These are phyloP conservation scores for Cladophialophora psammophila DNA, from an alignment of 2,329 filamentous ascomycete genomes.

Conservation along the genomic window DNA sequence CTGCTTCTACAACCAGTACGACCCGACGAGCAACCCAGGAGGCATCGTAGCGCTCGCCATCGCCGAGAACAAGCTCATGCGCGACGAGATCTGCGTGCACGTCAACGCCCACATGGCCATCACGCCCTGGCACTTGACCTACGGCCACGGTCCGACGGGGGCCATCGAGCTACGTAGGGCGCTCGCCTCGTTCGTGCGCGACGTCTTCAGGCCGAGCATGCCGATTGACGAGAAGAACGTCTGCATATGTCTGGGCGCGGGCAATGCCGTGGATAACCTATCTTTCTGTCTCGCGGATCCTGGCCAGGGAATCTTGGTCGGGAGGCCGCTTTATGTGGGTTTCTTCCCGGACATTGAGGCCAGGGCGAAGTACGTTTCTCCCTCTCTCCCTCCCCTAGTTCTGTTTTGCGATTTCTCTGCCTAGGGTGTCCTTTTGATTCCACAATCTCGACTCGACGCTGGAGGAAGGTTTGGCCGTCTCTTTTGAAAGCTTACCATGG, in stretches of 20 bases:
- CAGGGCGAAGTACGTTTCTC: constrained; percentile 44
- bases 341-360: constrained; percentile 59
- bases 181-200: constrained; percentile 45
- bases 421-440: neutral
- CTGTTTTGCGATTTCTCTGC: neutral
- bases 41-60: constrained; percentile 36
- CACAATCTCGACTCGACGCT: neutral
- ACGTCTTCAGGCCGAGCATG: constrained; percentile 43
- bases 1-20: constrained; percentile 37
- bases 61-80: constrained; percentile 38
- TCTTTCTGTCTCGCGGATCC: constrained; percentile 53
- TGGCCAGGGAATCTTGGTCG: constrained; percentile 57
- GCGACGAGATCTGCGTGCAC: constrained; percentile 31
- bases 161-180: constrained; percentile 41
- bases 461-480: neutral
- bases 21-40: constrained; percentile 27
- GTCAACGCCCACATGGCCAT: constrained; percentile 34
- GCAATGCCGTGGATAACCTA: constrained; percentile 50
- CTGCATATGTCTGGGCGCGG: constrained; percentile 43
- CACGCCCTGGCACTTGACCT: constrained; percentile 44
- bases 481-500: constrained; percentile 14
- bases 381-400: too few species aligned
- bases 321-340: constrained; percentile 56
- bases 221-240: constrained; percentile 43
- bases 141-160: constrained; percentile 47